phyloP scores from a whole-genome alignment of 179 eudicot species.

The Actinidia arguta region DNA sequence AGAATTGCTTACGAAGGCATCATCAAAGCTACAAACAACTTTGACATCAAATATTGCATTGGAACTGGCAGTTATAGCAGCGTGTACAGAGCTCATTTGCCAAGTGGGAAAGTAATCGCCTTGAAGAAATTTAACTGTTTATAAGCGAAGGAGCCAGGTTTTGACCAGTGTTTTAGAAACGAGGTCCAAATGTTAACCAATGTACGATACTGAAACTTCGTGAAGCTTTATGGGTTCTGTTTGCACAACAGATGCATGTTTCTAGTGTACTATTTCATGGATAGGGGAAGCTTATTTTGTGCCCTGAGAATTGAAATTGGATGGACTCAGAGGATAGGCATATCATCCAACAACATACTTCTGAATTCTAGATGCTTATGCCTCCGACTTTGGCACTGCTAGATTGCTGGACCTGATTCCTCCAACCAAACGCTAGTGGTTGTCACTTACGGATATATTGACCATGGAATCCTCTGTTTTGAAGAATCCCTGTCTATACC shows the following conservation, averaged over 20 bases:
- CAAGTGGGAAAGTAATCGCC: not conserved
- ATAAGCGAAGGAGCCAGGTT: not conserved
- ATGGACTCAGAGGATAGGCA: no score
- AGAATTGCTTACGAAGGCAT: not conserved
- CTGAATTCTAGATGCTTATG: no score
- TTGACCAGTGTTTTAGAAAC: not conserved
- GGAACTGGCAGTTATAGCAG: not conserved
- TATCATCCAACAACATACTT: no score
- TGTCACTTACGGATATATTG: no score
- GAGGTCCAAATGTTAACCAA: not conserved
- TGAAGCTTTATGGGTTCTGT: not conserved
- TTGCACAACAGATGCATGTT: slow-evolving; percentile 5
- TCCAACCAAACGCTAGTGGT: no score
- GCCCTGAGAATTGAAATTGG: no score
- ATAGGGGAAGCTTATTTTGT: no score
- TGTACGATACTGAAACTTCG: not conserved
- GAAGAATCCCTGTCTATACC: no score
- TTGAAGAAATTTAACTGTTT: not conserved
- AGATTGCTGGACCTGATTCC: no score
- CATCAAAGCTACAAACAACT: not conserved
- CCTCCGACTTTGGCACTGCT: no score
- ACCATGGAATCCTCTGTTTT: no score
- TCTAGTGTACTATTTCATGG: not conserved
- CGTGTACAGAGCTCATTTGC: no score
- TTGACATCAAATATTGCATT: not conserved